Evolutionary conservation across 768 basidiomycete species (phyloP), one percentile per base, ranked within the genome.

Genomic region (Omphalotus guepiniiformis): DNA sequence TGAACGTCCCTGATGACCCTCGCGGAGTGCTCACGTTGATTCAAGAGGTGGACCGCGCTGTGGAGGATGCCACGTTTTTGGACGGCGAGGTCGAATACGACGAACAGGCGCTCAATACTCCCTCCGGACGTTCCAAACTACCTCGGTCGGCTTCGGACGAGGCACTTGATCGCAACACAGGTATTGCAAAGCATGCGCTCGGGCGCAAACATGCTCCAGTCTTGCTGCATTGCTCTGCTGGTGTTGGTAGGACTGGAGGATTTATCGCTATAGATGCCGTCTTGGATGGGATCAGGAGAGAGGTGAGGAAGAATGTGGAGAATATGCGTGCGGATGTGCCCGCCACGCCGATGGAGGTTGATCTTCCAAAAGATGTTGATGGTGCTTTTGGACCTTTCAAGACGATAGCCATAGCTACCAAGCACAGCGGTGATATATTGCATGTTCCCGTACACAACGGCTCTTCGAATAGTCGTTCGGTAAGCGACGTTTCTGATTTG

Each of bases 191-290:
- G 45, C 77, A 76, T 51, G 76, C 78, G 5, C 53, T 75, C 41
- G 75, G 73, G 5, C 62, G 50, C 36, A 47, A 53, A 12, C 67
- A 73, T 43, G 65, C 76, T 18, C 88, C 89, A 1, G 77, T 93
- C 23, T 61, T 94, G 39, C 63, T 94, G 53, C 92, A 94, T 62
- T 94, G 94, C 60, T 93, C 91, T 25, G 95, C 95, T 0, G 95
- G 95, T 16, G 93, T 96, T 5, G 95, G 95, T 0, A 78, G 95
- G 34, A 97, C 95, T 0, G 95, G 95, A 18, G 89, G 88, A 21
- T 97, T 91, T 63, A 93, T 97, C 58, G 82, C 89, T 6, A 80
- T 95, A 1, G 90, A 93, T 61, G 84, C 90, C 6, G 72, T 91
- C n/a, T 69, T 94, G 45, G 88, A 91, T 59, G 85, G 79, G 4